phyloP scores from a whole-genome alignment of 1,284 basidiomycete genomes.

The Leccinum ponderosum region DNA sequence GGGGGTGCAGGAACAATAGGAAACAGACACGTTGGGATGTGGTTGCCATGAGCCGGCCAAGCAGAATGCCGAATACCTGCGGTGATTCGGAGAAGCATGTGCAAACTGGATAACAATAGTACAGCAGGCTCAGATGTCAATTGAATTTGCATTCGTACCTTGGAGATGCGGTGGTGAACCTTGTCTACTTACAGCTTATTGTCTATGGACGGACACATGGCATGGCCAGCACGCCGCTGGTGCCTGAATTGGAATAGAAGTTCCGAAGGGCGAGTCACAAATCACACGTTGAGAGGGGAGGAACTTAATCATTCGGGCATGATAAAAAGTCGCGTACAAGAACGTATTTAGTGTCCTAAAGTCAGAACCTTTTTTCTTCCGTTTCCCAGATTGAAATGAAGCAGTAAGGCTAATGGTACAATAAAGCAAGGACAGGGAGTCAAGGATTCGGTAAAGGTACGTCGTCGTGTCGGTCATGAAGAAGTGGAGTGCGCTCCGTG shows the following conservation, averaged over 20 bases:
- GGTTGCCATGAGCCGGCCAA: conserved; percentile 14
- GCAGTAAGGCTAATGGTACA: conserved; percentile 25
- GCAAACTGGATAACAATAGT: conserved; percentile 23
- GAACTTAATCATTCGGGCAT: conserved; percentile 18
- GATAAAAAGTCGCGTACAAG: conserved; percentile 21
- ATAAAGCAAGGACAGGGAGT: conserved; percentile 18
- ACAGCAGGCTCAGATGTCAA: conserved; percentile 16
- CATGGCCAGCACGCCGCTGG: neutral
- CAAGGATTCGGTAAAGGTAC: conserved; percentile 17
- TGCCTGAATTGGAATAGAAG: conserved; percentile 6
- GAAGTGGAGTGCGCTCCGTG: conserved; percentile 41
- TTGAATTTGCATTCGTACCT: conserved; percentile 28
- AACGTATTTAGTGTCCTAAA: conserved; percentile 11
- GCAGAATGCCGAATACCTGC: neutral
- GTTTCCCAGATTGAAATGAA: conserved; percentile 8
- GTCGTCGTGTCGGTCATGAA: conserved; percentile 23
- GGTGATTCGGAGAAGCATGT: conserved; percentile 3
- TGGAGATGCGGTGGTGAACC: conserved; percentile 20
- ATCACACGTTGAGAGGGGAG: conserved; percentile 12
- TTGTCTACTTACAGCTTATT: conserved; percentile 26
- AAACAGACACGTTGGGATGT: conserved; percentile 17
- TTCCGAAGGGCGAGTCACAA: neutral
- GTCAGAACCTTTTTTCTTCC: conserved; percentile 2
- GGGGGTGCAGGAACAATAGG: conserved; percentile 26
- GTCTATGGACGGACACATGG: conserved; percentile 16